Evolutionary conservation across 192 early-diverging fungal species (phyloP).

Genomic region (Martensiomyces pterosporus): DNA sequence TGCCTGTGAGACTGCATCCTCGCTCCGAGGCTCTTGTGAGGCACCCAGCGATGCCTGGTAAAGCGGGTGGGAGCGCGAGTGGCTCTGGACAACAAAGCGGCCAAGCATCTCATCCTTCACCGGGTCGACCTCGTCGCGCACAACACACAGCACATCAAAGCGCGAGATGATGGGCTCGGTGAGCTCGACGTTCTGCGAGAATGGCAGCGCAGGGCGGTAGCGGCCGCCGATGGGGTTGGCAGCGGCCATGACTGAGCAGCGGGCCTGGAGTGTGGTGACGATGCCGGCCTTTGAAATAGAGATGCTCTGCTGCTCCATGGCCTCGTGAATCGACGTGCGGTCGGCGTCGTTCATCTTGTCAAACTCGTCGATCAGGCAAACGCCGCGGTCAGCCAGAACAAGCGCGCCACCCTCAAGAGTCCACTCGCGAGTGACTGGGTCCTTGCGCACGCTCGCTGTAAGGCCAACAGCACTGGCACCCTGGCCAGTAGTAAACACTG

Average conservation of each 20-base stretch:
- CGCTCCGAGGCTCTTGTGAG: too few species aligned
- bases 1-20: constrained; percentile 38
- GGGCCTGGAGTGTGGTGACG: constrained; percentile 77
- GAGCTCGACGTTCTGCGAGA: constrained; percentile 96
- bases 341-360: constrained; percentile 92
- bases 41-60: constrained; percentile 5
- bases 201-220: constrained; percentile 85
- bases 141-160: constrained; percentile 96
- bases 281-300: constrained; percentile 88
- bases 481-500: constrained; percentile 83
- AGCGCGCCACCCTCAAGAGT: constrained; percentile 86
- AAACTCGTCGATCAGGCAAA: constrained; percentile 87
- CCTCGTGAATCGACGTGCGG: constrained; percentile 92
- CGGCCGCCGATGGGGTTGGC: constrained; percentile 83
- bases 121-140: constrained; percentile 89
- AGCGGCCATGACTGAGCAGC: constrained; percentile 76
- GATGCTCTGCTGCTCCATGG: constrained; percentile 88
- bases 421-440: constrained; percentile 84
- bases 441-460: constrained; percentile 79
- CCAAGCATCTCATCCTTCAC: constrained; percentile 87
- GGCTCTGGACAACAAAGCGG: constrained; percentile 89
- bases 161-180: constrained; percentile 98
- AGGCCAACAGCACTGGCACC: constrained; percentile 82
- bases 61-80: constrained; percentile 86
- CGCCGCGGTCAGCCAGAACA: constrained; percentile 81